phyloP scores from a whole-genome alignment of 2,329 filamentous ascomycete genomes.

The Penicillium griseofulvum region DNA sequence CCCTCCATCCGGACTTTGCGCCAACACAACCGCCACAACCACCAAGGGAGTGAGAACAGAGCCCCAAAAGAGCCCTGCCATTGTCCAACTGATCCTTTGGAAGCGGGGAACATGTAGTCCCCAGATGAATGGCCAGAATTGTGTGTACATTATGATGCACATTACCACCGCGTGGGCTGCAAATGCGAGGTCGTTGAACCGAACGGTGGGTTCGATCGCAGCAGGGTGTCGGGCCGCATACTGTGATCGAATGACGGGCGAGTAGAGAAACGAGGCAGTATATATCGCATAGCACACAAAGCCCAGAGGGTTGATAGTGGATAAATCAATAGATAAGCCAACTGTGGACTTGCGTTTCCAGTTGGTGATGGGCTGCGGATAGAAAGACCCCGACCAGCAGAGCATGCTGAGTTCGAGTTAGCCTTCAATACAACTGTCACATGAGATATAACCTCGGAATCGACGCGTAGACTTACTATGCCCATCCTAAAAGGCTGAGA shows the following conservation, averaged over 20 bases:
- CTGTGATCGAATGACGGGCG: slow-evolving; percentile 70
- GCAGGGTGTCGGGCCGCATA: slow-evolving; percentile 77
- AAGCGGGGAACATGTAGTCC: slow-evolving; percentile 62
- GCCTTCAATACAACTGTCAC: neutral
- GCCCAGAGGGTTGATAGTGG: slow-evolving; percentile 64
- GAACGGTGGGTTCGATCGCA: slow-evolving; percentile 75
- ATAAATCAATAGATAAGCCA: slow-evolving; percentile 86
- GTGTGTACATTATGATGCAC: slow-evolving; percentile 70
- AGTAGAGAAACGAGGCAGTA: slow-evolving; percentile 74
- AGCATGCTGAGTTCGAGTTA: slow-evolving; percentile 46
- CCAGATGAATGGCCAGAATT: slow-evolving; percentile 73
- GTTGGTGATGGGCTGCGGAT: slow-evolving; percentile 85
- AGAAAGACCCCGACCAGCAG: slow-evolving; percentile 86
- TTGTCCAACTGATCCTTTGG: slow-evolving; percentile 58
- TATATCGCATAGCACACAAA: slow-evolving; percentile 70
- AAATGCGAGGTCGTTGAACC: slow-evolving; percentile 87
- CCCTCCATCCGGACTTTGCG: slow-evolving; percentile 42
- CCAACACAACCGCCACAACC: slow-evolving; percentile 43
- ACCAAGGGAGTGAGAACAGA: slow-evolving; percentile 52
- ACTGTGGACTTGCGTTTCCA: slow-evolving; percentile 70
- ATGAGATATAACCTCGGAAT: neutral
- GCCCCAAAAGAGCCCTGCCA: slow-evolving; percentile 68
- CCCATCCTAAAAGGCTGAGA: slow-evolving; percentile 67
- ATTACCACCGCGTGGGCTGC: slow-evolving; percentile 76
- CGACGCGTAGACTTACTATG: slow-evolving; percentile 52